Percentiles rank a stretch among this genome's conserved stretches.
Evolutionary conservation across 1,139 yeast species (phyloP).

Genomic region (Geotrichum australiense): DNA sequence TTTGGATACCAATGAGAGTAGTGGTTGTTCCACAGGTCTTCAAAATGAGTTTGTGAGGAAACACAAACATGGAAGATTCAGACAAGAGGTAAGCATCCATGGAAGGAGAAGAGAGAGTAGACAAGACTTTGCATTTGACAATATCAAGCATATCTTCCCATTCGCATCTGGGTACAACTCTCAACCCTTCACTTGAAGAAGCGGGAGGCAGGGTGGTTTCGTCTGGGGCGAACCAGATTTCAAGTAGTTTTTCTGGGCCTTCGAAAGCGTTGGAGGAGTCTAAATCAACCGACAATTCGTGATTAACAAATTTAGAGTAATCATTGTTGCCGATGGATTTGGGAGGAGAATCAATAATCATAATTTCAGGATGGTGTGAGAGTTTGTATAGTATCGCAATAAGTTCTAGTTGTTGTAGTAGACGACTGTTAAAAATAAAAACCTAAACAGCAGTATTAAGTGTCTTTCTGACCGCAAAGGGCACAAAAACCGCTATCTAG

Average conservation of each 20-base stretch:
- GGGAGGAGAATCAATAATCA: slow-evolving; percentile 24
- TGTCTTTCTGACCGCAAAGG: slow-evolving; percentile 19
- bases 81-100: slow-evolving; percentile 83
- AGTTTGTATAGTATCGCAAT: not conserved
- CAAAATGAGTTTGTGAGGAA: slow-evolving; percentile 73
- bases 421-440: not conserved
- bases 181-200: slow-evolving; percentile 38
- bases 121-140: slow-evolving; percentile 83
- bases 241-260: slow-evolving; percentile 93
- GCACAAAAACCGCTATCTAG: slow-evolving; percentile 19
- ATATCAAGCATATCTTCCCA: slow-evolving; percentile 73
- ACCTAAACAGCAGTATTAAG: slow-evolving; percentile 19
- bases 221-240: slow-evolving; percentile 74
- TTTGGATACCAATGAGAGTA: slow-evolving; percentile 67
- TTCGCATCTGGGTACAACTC: slow-evolving; percentile 55
- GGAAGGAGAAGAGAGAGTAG: slow-evolving; percentile 58
- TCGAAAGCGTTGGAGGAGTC: slow-evolving; percentile 92
- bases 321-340: slow-evolving; percentile 22
- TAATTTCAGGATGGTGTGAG: slow-evolving; percentile 5
- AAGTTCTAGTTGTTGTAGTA: slow-evolving; percentile 1
- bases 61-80: slow-evolving; percentile 87
- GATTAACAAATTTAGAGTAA: slow-evolving; percentile 56
- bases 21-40: slow-evolving; percentile 98
- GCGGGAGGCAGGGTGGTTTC: slow-evolving; percentile 33
- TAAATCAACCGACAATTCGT: slow-evolving; percentile 65